Evolutionary conservation across 352 stramenopile species (phyloP), one percentile per base, ranked within the genome.

Genomic region (Aphanomyces stellatus): DNA sequence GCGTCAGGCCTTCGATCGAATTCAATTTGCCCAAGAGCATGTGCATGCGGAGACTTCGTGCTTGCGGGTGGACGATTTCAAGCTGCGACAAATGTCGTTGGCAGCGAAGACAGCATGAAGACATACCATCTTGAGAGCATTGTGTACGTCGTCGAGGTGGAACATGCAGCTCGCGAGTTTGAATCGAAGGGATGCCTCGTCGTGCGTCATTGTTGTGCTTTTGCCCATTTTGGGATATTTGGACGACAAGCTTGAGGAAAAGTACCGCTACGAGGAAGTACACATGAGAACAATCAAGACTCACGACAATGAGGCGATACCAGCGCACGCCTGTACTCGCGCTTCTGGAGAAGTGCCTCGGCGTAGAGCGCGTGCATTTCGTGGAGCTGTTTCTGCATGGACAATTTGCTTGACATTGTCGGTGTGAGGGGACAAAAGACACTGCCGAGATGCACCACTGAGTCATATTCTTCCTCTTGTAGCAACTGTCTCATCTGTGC

Each of bases 111-210:
- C 10, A 46, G 51, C 28, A 48, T 63, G 19, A 41, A 25, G 53
- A 73, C 71, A 17, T 49, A 90, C 84, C 65, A 82, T 67, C 75
- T 88, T 74, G 46, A 90, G 79, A 8, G 85, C 85, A 59, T 84
- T 74, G 43, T 88, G 76, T 41, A 70, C 62, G 19, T 76, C 74
- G 8, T 84, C 75, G 10, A 93, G 71, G 30, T 78, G 72, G 55
- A 85, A 74, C 74, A 83, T 85, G 66, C 82, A 88, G 62, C 79
- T 71, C n/a, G 81, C 82, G n/a, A 91, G 76, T 49, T 88, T 86
- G 22, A 88, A 28, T 10, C 60, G 60, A 22, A 67, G 17, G 24
- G 6, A 24, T 11, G 34, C 37, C 33, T 57, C 67, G 40, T 80
- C 80, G 37, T 81, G 55, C 0, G 40, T 40, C 0, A 75, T 68